Evolutionary conservation across 495 filamentous ascomycete species (phyloP), one percentile per base, ranked within the genome.

Genomic region (Thozetella sp.): DNA sequence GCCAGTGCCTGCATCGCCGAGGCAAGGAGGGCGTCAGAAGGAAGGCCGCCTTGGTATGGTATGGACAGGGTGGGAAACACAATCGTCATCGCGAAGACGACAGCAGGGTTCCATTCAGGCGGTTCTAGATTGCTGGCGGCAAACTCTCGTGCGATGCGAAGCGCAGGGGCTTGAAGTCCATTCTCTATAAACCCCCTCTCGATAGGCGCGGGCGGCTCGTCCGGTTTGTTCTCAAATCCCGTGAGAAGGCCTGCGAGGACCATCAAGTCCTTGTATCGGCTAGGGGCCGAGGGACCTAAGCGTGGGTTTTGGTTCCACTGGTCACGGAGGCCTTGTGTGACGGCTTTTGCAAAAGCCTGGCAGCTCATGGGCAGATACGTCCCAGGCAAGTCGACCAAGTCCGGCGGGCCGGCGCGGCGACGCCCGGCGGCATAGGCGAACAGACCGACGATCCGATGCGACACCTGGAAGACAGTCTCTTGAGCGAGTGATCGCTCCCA

Each of bases 11-110:
- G 80, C n/a, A 90, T 72, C 53, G 91, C 77, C 1, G 89, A 76
- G 1, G 92, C 90, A 1, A 97, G 75, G 15, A 97, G 77, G 1
- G 80, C 80, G 72, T 97, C 86, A 73, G 92, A 92, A 66, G 96
- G 80, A 22, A 98, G 66, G 20, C 71, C 63, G 53, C 68, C 60
- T 63, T 77, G 86, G 63, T 78, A 76, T 9, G 65, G 60, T 61
- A 90, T 86, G 0, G 86, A 85, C n/a, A 97, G 70, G 17, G 90
- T 76, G 23, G 88, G 86, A 69, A 96, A 96, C 1, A 85, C 83
- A 67, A 93, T 89, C 69, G 90, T 93, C 53, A 97, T 70, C 1
- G 92, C 88, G 69, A 96, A 79, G 0, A 84, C 83, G 30, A 94
- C 79, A 26, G 86, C 43, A 3, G 43, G 43, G 11, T 48, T 10